A percentile compares a stretch with the other conserved stretches of the same genome.
Conservation (phyloP, 331 rosid species). For the Quercus phellos region DNA sequence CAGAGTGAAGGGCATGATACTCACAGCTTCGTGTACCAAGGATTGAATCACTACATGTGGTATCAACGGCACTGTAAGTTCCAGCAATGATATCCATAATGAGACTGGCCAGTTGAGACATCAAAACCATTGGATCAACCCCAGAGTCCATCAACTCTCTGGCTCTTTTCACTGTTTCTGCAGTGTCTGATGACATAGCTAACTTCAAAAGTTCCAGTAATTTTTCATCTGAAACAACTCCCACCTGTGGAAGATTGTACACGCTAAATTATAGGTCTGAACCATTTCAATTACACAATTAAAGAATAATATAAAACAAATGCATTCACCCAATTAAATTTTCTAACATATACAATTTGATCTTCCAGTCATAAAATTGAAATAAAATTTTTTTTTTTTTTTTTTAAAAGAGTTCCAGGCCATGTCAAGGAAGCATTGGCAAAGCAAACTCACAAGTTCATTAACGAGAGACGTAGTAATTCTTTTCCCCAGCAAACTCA, state of each 20-base stretch:
- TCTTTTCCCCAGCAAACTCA: constrained; percentile 89
- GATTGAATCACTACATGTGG: constrained; percentile 49
- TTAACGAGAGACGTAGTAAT: constrained; percentile 86
- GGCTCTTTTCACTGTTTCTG: constrained; percentile 94
- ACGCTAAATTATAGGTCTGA: constrained; percentile 23
- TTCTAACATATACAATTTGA: not conserved
- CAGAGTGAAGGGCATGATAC: constrained; percentile 34
- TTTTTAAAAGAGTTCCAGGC: not conserved
- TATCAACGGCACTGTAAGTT: constrained; percentile 58
- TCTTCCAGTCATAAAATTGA: not conserved
- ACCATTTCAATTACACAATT: not conserved
- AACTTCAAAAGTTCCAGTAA: constrained; percentile 90
- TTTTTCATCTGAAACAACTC: constrained; percentile 95
- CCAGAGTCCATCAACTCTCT: constrained; percentile 97
- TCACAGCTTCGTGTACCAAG: constrained; percentile 72
- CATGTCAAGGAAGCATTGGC: constrained; percentile 18
- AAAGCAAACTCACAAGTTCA: constrained; percentile 77
- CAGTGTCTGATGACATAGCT: constrained; percentile 95
- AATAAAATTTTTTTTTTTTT: not conserved
- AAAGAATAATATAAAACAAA: not conserved
- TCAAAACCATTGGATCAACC: constrained; percentile 92
- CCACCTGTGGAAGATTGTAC: constrained; percentile 58
- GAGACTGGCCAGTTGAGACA: constrained; percentile 93
- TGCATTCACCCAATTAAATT: not conserved
- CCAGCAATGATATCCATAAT: constrained; percentile 99